Percentiles rank a stretch among this genome's conserved stretches.
Evolutionary conservation across 1,284 basidiomycete genomes (phyloP).

Genomic region (Tilletia walkeri): DNA sequence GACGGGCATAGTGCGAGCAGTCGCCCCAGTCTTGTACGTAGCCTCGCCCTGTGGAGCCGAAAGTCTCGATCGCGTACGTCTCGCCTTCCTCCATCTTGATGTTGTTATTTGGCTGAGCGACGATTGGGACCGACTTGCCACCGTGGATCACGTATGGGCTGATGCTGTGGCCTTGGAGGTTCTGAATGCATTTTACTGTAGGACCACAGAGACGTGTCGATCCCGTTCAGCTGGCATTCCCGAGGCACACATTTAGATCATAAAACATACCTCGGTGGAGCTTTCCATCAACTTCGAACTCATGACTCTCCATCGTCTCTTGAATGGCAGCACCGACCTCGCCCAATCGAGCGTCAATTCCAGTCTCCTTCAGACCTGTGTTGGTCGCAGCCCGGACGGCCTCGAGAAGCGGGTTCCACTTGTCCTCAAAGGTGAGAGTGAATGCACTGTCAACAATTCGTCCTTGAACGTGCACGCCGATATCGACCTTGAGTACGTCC

Average conservation of each 20-base stretch:
- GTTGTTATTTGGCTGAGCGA: conserved; percentile 72
- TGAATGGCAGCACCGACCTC: conserved; percentile 91
- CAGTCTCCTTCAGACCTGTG: conserved; percentile 73
- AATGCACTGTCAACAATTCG: conserved; percentile 94
- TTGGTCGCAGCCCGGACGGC: conserved; percentile 93
- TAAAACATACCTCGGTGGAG: conserved; percentile 69
- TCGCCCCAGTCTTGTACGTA: conserved; percentile 84
- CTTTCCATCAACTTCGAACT: conserved; percentile 86
- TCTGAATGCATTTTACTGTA: conserved; percentile 51
- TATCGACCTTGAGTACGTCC: conserved; percentile 94
- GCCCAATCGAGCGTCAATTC: conserved; percentile 90
- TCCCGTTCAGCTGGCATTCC: too few species aligned
- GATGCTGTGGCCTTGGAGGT: conserved; percentile 55
- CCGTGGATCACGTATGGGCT: conserved; percentile 54
- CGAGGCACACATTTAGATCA: background rate
- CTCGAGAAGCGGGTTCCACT: conserved; percentile 82
- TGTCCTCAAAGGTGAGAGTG: conserved; percentile 83
- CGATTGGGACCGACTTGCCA: conserved; percentile 81
- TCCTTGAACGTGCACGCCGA: conserved; percentile 94
- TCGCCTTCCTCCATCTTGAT: conserved; percentile 99
- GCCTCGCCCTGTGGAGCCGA: conserved; percentile 93
- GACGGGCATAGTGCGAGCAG: conserved; percentile 78
- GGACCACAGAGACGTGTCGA: background rate
- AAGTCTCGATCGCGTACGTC: conserved; percentile 98
- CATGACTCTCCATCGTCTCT: conserved; percentile 98